Base-by-base conservation (phyloP, 169 alveolate species). In the Eimeria brunetti region DNA sequence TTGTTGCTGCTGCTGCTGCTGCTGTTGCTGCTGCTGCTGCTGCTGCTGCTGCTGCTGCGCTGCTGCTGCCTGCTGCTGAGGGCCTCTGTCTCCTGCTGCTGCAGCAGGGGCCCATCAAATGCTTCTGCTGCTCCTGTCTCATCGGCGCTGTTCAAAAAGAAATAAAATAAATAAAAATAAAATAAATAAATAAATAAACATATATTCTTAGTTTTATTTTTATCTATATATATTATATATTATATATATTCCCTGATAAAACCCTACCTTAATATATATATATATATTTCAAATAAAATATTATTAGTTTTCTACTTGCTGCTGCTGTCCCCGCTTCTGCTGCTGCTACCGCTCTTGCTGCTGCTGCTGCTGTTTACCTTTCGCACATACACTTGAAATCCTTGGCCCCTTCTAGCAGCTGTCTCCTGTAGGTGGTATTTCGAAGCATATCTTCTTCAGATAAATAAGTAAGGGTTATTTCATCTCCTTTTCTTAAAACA, bases 401-500 rank as follows among this genome's bases (percentile, higher is more conserved):
- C 60, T 94, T 94, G 36, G 96, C 90, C 24, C 81, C 94, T 33
- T 67, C 67, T 30, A 94, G 96, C n/a, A 84, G 81, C 11, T 53
- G 51, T 11, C 96, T 88, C 33, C 96, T 89, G 38, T 62, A 73
- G 33, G 69, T 20, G n/a, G 96, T 73, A 58, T 71, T 90, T 41
- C 86, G 60, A 44, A 94, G 53, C 89, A 94, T 67, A 33, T 84
- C 94, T 2, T 85, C 94, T 30, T 94, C 96, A 14, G 94, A 84
- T 49, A 85, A 44, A 51, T 94, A 94, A 41, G 96, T 56, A 58
- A 94, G 84, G 84, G 94, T 71, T n/a, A 94, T 73, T 71, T 94
- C 96, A 58, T 94, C 96, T 27, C 94, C 96, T 14, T 80, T 85
- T 51, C 95, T 91, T n/a, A n/a, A n/a, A n/a, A n/a, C n/a, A n/a